Percentiles rank a stretch among this genome's conserved stretches.
Conservation (phyloP, 78 protist species). For the Dictyostelium capitatum region DNA sequence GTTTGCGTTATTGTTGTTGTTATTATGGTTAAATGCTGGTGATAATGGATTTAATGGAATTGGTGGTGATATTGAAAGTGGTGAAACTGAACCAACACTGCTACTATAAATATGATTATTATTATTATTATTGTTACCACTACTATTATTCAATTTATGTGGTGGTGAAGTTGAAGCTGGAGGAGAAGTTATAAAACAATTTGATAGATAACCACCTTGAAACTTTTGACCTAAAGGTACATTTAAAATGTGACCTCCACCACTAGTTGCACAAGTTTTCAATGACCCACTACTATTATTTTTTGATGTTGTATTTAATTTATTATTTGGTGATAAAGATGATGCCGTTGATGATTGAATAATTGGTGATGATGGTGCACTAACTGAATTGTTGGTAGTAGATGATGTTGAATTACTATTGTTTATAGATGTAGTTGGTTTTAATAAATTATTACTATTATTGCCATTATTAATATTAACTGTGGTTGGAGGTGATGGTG, state of each 20-base stretch:
- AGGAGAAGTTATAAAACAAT: not conserved
- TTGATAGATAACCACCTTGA: slow-evolving; percentile 27
- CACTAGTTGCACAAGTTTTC: not conserved
- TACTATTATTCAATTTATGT: not conserved
- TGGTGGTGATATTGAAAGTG: not conserved
- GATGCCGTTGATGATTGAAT: not conserved
- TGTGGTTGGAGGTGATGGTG: not conserved
- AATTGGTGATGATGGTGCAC: slow-evolving; percentile 3
- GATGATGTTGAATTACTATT: not conserved
- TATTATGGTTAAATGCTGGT: not conserved
- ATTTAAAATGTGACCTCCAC: not conserved
- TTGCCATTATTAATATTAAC: not conserved
- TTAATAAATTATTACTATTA: not conserved
- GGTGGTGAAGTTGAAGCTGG: not conserved
- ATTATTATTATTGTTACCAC: no score
- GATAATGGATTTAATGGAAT: not conserved
- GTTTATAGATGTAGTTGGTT: not conserved
- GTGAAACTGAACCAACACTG: not conserved
- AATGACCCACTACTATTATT: slow-evolving; percentile 4
- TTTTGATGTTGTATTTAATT: not conserved
- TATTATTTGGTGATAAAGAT: slow-evolving; percentile 10
- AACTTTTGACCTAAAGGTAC: not conserved
- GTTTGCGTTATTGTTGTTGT: not conserved
- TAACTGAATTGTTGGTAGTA: not conserved
- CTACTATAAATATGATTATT: no score